phyloP scores from a whole-genome alignment of 257 asterid species.

The Salvia rosmarinus region DNA sequence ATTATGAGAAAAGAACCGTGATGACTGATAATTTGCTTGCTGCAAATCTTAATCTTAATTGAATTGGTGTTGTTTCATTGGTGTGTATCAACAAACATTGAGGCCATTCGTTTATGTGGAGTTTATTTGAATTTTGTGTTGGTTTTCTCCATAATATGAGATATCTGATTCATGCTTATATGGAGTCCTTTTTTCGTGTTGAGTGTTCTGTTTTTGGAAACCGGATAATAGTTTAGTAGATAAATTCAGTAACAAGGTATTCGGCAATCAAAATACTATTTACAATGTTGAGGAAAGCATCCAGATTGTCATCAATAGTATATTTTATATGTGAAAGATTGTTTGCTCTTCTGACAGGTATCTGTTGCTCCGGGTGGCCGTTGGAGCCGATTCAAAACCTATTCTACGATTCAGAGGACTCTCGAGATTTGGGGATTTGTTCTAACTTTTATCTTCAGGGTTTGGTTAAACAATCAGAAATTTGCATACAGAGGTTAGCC shows the following conservation, averaged over 20 bases:
- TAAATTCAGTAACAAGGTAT: no score
- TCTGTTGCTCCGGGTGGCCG: conserved; percentile 98
- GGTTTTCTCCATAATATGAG: no score
- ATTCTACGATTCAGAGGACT: conserved; percentile 93
- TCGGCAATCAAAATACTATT: no score
- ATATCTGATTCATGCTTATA: no score
- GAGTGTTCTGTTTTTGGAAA: no score
- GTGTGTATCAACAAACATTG: no score
- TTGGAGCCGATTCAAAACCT: conserved; percentile 91
- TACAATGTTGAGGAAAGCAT: conserved; percentile 8
- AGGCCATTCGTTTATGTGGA: not conserved
- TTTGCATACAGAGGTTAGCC: conserved; percentile 81
- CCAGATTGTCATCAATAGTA: not conserved
- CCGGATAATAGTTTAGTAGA: no score
- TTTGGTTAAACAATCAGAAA: conserved; percentile 86
- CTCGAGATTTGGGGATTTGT: conserved; percentile 98
- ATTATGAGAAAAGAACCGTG: not conserved
- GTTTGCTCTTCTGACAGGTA: conserved; percentile 55
- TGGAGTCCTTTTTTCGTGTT: no score
- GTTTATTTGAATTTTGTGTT: no score
- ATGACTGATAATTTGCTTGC: not conserved
- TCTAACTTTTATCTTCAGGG: conserved; percentile 73
- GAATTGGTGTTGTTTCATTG: no score
- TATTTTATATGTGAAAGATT: conserved; percentile 4
- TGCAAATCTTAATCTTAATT: no score